Conservation (phyloP, 2,329 filamentous ascomycete genomes). For the Calonectria pauciramosa region DNA sequence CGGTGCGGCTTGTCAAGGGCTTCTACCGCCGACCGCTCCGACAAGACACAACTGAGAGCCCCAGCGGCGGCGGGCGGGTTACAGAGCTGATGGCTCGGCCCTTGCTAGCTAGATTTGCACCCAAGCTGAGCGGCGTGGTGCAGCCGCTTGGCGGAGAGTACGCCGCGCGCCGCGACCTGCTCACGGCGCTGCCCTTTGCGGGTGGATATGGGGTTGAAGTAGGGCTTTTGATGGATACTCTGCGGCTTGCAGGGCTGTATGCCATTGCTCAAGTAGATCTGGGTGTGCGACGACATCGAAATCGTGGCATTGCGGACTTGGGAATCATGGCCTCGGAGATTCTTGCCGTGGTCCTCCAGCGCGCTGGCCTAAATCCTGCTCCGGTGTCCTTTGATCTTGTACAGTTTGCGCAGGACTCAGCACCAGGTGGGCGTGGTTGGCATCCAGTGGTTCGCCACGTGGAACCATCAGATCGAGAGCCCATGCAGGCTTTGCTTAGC, state of each 20-base stretch:
- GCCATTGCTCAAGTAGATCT: background rate
- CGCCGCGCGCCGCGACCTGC: background rate
- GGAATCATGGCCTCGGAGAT: background rate
- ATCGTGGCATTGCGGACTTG: background rate
- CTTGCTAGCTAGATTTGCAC: background rate
- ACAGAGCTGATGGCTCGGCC: background rate
- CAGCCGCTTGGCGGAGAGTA: constrained; percentile 1
- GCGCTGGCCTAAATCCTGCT: background rate
- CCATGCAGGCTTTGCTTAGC: background rate
- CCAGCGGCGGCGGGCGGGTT: background rate
- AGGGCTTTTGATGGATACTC: background rate
- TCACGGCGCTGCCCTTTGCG: background rate
- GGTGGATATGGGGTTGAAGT: background rate
- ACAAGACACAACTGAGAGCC: background rate
- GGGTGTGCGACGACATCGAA: background rate
- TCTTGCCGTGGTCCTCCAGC: background rate
- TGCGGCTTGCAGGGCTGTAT: background rate
- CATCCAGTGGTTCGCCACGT: background rate
- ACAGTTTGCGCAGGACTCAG: background rate
- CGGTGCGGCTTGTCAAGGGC: background rate
- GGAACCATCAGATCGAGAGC: background rate
- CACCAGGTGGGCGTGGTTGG: background rate
- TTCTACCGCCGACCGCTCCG: background rate
- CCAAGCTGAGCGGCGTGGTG: background rate
- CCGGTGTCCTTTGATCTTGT: background rate